Conservation (phyloP, 352 stramenopile species). For the Paralagenidium karlingii region DNA sequence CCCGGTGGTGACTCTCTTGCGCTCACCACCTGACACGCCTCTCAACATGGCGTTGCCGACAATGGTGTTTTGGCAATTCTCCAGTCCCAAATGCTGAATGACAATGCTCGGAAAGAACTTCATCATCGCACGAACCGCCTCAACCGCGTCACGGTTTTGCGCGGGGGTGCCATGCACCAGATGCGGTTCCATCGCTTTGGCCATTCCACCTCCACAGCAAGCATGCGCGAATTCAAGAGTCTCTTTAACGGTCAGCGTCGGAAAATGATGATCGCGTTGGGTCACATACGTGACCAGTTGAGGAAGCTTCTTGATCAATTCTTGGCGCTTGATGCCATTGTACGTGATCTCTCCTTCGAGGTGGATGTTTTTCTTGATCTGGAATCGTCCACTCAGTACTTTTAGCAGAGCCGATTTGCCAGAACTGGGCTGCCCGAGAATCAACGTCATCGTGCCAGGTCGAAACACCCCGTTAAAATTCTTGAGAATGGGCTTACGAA, state of each 20-base stretch:
- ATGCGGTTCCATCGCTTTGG: constrained; percentile 27
- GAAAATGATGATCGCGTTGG: constrained; percentile 28
- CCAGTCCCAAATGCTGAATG: constrained; percentile 37
- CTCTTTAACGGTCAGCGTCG: constrained; percentile 30
- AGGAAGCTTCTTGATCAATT: constrained; percentile 16
- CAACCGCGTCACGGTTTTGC: constrained; percentile 21
- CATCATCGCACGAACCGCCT: constrained; percentile 19
- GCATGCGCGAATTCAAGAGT: constrained; percentile 37
- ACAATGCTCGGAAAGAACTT: constrained; percentile 29
- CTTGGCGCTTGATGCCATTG: constrained; percentile 18
- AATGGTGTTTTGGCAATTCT: constrained; percentile 28
- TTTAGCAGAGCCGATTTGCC: constrained; percentile 33
- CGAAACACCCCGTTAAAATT: constrained; percentile 27
- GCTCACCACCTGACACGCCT: constrained; percentile 49
- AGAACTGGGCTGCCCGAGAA: constrained; percentile 26
- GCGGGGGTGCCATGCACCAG: constrained; percentile 18
- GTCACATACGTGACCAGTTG: constrained; percentile 35
- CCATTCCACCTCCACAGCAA: constrained; percentile 16
- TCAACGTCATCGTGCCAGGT: constrained; percentile 32
- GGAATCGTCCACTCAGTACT: constrained; percentile 33
- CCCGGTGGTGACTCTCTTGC: constrained; percentile 51
- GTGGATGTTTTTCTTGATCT: constrained; percentile 25
- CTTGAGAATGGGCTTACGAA: constrained; percentile 35
- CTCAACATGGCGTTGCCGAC: constrained; percentile 36
- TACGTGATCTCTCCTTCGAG: constrained; percentile 26